These are phyloP conservation scores for Chrysoporthe austroafricana DNA, from an alignment of 2,329 filamentous ascomycete genomes.

Conservation along the genomic window DNA sequence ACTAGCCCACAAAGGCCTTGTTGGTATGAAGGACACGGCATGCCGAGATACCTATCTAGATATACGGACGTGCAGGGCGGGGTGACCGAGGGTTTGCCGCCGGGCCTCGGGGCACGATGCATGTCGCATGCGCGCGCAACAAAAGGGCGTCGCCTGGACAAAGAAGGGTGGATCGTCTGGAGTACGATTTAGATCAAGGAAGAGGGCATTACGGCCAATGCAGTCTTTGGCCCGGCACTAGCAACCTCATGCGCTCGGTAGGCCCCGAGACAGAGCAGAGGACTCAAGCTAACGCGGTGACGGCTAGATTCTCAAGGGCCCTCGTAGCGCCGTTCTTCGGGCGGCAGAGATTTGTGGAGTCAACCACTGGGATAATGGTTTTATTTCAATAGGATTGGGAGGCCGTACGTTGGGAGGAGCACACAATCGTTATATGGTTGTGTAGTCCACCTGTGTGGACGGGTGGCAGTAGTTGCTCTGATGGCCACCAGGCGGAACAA, in stretches of 20 bases:
- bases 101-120: neutral
- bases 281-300: neutral
- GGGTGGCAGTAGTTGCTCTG: neutral
- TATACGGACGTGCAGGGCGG: no score
- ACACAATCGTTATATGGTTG: no score
- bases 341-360: conserved; percentile 28
- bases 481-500: neutral
- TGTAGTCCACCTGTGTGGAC: no score
- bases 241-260: conserved; percentile 29
- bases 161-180: no score
- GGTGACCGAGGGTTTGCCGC: neutral
- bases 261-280: conserved; percentile 31
- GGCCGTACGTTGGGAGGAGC: no score
- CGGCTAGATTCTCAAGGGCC: neutral
- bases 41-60: no score
- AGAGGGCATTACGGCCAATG: conserved; percentile 26
- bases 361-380: conserved; percentile 36
- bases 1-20: no score
- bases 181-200: conserved; percentile 32
- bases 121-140: neutral
- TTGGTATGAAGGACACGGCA: no score
- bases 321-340: neutral
- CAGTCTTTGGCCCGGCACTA: conserved; percentile 32
- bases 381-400: neutral
- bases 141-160: no score